Conservation (phyloP, 345 rosid species). For the Heritiera littoralis region DNA sequence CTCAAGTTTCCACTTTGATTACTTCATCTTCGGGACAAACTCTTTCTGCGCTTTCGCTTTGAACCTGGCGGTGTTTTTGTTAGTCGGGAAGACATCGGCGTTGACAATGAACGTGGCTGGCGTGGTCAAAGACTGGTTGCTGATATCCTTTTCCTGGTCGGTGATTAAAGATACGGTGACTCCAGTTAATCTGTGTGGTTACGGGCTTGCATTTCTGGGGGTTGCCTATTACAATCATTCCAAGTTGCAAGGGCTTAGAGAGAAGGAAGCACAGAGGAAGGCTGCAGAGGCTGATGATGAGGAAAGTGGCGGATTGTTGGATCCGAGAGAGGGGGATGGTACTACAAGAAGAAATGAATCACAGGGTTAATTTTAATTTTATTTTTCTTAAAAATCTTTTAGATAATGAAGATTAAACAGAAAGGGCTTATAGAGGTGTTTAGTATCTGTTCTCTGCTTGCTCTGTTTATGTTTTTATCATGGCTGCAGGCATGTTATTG, state of each 20-base stretch:
- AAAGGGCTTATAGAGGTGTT: too few relatives aligned
- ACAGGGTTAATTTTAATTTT: constrained; percentile 13
- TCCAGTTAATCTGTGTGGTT: constrained; percentile 60
- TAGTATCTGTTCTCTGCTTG: too few relatives aligned
- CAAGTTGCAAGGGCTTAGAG: constrained; percentile 56
- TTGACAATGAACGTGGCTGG: constrained; percentile 86
- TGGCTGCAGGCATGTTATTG: too few relatives aligned
- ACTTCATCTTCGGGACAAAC: constrained; percentile 50
- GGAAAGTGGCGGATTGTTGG: constrained; percentile 59
- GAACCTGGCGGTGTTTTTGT: constrained; percentile 70
- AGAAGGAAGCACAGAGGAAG: constrained; percentile 55
- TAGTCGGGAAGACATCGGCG: constrained; percentile 76
- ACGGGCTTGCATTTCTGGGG: constrained; percentile 65
- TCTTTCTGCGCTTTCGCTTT: constrained; percentile 66
- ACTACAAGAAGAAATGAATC: constrained; percentile 29
- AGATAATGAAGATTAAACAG: not conserved
- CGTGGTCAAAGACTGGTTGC: constrained; percentile 74
- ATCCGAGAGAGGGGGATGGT: constrained; percentile 39
- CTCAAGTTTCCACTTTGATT: constrained; percentile 61
- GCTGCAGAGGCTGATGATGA: constrained; percentile 50
- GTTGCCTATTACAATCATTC: constrained; percentile 68
- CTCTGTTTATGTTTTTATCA: too few relatives aligned
- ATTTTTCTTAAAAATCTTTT: not conserved
- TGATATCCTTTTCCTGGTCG: constrained; percentile 82
- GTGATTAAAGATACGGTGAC: constrained; percentile 73